Conservation (phyloP, 2,329 filamentous ascomycete genomes). For the Cladosporium sp. region DNA sequence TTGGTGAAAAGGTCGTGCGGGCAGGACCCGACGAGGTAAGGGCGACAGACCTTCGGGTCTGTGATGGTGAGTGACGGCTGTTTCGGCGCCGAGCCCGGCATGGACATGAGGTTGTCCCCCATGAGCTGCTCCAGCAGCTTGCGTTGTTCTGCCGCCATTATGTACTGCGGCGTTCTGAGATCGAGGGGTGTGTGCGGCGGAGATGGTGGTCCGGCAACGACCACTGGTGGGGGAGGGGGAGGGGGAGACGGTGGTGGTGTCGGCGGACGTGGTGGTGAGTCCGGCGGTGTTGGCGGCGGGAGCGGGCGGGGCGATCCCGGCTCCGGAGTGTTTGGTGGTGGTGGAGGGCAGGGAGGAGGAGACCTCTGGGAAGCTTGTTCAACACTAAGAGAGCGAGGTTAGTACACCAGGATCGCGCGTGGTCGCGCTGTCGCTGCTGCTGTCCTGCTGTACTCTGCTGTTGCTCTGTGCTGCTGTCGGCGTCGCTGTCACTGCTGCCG, state of each 20-base stretch:
- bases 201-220: not conserved
- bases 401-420: not conserved
- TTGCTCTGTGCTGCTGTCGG: not conserved
- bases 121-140: constrained; percentile 95
- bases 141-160: constrained; percentile 93
- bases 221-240: not conserved
- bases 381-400: no score
- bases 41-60: constrained; percentile 90
- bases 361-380: not conserved
- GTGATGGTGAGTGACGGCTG: constrained; percentile 79
- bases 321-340: not conserved
- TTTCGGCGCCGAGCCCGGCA: constrained; percentile 66
- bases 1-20: constrained; percentile 99
- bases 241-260: not conserved
- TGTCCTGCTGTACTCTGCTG: not conserved
- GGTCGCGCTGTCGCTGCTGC: not conserved
- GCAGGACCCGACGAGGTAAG: constrained; percentile 88
- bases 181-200: not conserved
- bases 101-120: constrained; percentile 69
- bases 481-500: no score
- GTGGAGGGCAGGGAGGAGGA: not conserved
- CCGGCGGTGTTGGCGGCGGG: not conserved
- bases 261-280: not conserved
- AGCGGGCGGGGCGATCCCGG: not conserved
- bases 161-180: not conserved